Base-by-base conservation (phyloP, 257 asterid genomes). In the Nicotiana tabacum region DNA sequence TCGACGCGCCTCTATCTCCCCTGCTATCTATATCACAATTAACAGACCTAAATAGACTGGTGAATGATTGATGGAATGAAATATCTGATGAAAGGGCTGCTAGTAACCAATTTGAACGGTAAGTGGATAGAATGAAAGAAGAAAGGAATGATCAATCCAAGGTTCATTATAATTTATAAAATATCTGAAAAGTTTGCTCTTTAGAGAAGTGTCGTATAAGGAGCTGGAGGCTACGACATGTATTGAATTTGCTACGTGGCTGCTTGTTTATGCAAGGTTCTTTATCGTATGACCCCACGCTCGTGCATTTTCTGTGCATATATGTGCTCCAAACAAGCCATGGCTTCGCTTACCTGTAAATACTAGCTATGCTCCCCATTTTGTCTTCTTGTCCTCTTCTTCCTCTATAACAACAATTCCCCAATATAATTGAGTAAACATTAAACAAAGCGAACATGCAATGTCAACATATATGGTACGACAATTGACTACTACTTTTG, bases 251-350 rank as follows among this genome's bases (percentile, higher is more conserved):
- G 92, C 48, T 7, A 43, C 48, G 48, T 43, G 48, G 48, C 48
- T 7, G 10, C 48, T 87, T 94, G 56, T 88, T 89, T 81, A 84
- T 66, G 78, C 78, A 82, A n/a, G 90, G 88, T 58, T 88, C 90
- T 93, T 90, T 87, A 82, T 92, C 86, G 3, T 48, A 82, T 5
- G 98, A 97, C 17, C 97, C 97, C 0, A 95, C 97, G 15, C 35
- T 85, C 0, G 93, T 93, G 90, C 98, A 95, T 9, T 96, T 97
- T 43, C 46, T 39, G 91, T 79, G 67, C 97, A 9, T 84, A 9
- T 84, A 92, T 92, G 58, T 93, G 97, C 83, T 90, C 93, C 4
- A 95, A 87, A 69, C 97, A 93, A 69, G 88, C 93, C 98, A 92
- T 93, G 13, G 97, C 98, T 77, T 95, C 97, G 56, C 97, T 90